These are phyloP conservation scores for Zoysia matrella DNA, from an alignment of 202 grass and related monocot species.

Conservation along the genomic window DNA sequence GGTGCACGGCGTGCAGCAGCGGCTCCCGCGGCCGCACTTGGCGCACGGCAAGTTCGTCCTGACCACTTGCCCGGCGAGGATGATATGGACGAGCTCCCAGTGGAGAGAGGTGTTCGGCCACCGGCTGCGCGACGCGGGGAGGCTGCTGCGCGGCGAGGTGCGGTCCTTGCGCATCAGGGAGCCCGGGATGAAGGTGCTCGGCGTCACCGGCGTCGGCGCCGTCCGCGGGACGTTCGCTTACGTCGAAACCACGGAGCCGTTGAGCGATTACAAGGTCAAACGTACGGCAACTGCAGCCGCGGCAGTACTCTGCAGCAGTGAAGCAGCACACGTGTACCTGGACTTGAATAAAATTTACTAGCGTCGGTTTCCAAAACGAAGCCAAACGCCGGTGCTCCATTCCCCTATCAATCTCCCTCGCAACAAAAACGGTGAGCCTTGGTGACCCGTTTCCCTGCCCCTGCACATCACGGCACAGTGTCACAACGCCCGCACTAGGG, in stretches of 20 bases:
- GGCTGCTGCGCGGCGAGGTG: neutral
- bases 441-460: too few species aligned
- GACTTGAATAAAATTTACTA: too few species aligned
- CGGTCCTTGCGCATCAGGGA: neutral
- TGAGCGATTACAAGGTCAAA: neutral
- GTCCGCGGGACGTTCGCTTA: neutral
- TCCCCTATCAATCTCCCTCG: too few species aligned
- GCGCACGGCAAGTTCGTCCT: neutral
- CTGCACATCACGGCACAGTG: too few species aligned
- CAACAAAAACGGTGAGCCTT: too few species aligned
- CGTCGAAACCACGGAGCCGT: slow-evolving; percentile 1
- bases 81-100: too few species aligned
- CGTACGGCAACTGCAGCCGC: too few species aligned
- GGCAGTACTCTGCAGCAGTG: too few species aligned
- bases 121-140: neutral
- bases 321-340: too few species aligned
- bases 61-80: neutral
- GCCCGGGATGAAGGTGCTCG: neutral
- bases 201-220: neutral
- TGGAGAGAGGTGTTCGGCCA: neutral
- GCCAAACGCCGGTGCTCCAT: too few species aligned
- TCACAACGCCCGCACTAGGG: too few species aligned
- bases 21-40: neutral
- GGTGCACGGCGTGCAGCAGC: neutral
- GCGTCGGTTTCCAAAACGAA: too few species aligned